Evolutionary conservation across 371 early-diverging fungal species (phyloP), one percentile per base, ranked within the genome.

Genomic region (Nematocida sp.): DNA sequence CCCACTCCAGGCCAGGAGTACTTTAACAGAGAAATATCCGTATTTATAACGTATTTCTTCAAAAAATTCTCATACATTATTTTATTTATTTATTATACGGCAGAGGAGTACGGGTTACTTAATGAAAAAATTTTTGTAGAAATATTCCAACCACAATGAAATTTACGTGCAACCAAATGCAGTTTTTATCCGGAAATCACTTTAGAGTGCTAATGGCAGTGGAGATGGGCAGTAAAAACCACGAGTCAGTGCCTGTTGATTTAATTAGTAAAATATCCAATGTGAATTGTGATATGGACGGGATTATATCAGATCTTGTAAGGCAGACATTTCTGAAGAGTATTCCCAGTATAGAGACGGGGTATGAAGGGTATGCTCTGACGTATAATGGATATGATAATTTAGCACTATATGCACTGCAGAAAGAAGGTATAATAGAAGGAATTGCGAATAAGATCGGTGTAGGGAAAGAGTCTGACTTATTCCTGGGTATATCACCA

Each of bases 311-410:
- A 46, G 86, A 86, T 72, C 72, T 86, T 18, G 52, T 82, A 18
- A 83, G 83, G 61, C 73, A 75, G 20, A 84, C 83, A 44, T 85
- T 86, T 67, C 15, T 85, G 20, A 73, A 71, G 33, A 73, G 39
- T 7, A 66, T 67, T 6, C 82, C 56, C 11, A 60, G 60, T 23
- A 60, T 60, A 50, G 40, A 75, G 39, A 75, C 52, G 0, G 72
- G 58, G 0, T 69, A 84, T 61, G 66, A 61, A 54, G 96, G 95
- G 15, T 98, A 96, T 87, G 91, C 94, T 50, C 89, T 99, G 71
- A 94, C 96, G 6, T 96, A 96, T 88, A 95, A 95, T 80, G 99
- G 99, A 15, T 95, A 95, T 87, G 99, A 99, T 87, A 96, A 95
- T 86, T 89, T 99, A 62, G 98, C 99, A 0, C 89, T 99, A 55